Evolutionary conservation across 371 early-diverging fungal species (phyloP).

Genomic region (Mortierella sp.): DNA sequence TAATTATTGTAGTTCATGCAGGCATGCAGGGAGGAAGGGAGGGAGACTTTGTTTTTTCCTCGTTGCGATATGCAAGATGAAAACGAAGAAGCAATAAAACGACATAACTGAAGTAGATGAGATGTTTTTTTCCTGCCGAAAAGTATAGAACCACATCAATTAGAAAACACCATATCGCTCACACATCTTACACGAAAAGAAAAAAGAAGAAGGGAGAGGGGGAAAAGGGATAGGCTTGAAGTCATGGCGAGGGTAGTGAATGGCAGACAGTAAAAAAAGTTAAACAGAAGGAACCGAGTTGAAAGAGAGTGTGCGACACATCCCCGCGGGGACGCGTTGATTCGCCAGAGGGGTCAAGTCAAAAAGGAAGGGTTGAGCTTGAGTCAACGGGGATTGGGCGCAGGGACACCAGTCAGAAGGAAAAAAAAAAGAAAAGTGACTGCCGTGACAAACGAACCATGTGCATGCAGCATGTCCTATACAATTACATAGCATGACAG

Average conservation of each 20-base stretch:
- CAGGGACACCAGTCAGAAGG: background rate
- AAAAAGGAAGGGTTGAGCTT: background rate
- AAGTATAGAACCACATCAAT: no score
- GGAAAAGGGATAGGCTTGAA: background rate
- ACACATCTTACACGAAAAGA: background rate
- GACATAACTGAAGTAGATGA: constrained; percentile 6
- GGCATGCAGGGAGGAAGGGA: constrained; percentile 1
- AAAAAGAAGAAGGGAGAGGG: background rate
- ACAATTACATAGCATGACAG: background rate
- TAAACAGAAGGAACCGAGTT: background rate
- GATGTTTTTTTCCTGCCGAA: no score
- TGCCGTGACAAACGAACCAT: background rate
- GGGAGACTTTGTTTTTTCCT: no score
- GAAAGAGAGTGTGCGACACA: background rate
- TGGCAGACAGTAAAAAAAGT: background rate
- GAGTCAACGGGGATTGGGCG: background rate
- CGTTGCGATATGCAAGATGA: constrained; percentile 1
- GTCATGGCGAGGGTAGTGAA: background rate
- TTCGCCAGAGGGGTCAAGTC: background rate
- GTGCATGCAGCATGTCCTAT: background rate
- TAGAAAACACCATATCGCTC: no score
- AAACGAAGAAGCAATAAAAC: background rate
- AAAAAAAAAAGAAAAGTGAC: background rate
- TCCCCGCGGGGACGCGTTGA: background rate
- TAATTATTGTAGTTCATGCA: no score